Base-by-base conservation (phyloP, 768 basidiomycete species). In the Leccinum pellstonianum region DNA sequence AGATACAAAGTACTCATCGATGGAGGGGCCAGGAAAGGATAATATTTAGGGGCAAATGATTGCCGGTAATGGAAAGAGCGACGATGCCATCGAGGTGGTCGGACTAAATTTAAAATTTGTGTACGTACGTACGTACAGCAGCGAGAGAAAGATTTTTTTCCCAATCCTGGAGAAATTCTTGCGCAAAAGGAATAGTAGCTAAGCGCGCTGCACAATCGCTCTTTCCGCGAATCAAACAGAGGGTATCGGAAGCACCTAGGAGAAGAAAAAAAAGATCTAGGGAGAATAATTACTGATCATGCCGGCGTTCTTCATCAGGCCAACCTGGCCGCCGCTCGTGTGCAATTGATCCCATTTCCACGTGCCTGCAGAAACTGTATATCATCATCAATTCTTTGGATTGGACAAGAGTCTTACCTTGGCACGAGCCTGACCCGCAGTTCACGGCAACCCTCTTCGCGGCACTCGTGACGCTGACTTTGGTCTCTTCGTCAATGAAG, bases 261-360 rank as follows among this genome's bases (percentile, higher is more conserved):
- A 46, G 19, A 4, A 41, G 8, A 43, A 43, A 31, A 3, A 49
- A 49, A 43, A 11, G 4, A 60, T 50, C 37, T 68, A 75, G 23
- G 65, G 64, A 29, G 35, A 58, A 62, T 76, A 80, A 23, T 77
- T 76, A 19, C 33, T 56, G 25, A 80, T 72, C 9, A 62, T 65
- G 17, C 66, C 62, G 54, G 66, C 68, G 60, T 80, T 80, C 12
- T 1, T 52, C 17, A 62, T 58, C 15, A 29, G n/a, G 27, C 83
- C 81, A 57, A 65, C 66, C 25, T 68, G 58, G 17, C 83, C 84
- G 3, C 85, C 85, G 1, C 70, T 69, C 23, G 77, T 75, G 38
- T 68, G 69, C 56, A 86, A 73, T 15, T 67, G 69, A 5, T 78
- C 65, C 83, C 83, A 86, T 64, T 82, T 68, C 83, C 84, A 86